Percentiles rank a stretch among this genome's conserved stretches.
These are phyloP conservation scores for Psilocybe tampanensis DNA, from an alignment of 768 basidiomycete genomes.

Conservation along the genomic window DNA sequence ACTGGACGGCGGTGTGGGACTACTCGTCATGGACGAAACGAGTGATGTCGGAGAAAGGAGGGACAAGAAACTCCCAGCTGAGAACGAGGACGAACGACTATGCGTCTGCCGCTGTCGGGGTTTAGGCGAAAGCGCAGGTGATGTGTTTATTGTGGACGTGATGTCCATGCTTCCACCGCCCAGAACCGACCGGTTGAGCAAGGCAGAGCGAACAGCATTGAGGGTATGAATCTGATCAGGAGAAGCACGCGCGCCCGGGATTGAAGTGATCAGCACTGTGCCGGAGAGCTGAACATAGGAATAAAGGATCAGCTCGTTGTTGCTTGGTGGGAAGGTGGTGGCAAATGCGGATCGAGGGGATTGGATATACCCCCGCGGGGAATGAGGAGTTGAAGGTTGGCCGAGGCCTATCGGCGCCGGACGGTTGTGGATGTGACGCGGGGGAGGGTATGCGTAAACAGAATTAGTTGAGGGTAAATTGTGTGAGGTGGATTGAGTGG, in stretches of 20 bases:
- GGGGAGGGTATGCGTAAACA: slow-evolving; percentile 38
- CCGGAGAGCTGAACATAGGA: slow-evolving; percentile 84
- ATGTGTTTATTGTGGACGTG: slow-evolving; percentile 43
- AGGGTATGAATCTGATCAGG: slow-evolving; percentile 49
- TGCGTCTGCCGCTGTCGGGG: slow-evolving; percentile 39
- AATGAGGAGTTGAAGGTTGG: slow-evolving; percentile 38
- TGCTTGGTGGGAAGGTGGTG: slow-evolving; percentile 47
- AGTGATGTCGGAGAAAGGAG: slow-evolving; percentile 44
- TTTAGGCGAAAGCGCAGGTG: slow-evolving; percentile 14
- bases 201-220: slow-evolving; percentile 46
- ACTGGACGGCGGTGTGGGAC: slow-evolving; percentile 12
- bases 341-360: slow-evolving; percentile 42
- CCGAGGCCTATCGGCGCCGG: slow-evolving; percentile 50
- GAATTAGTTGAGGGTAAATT: slow-evolving; percentile 18
- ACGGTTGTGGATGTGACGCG: slow-evolving; percentile 23
- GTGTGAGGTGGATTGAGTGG: slow-evolving; percentile 10
- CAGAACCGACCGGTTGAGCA: slow-evolving; percentile 51
- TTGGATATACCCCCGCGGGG: slow-evolving; percentile 22
- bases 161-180: slow-evolving; percentile 87
- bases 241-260: slow-evolving; percentile 35
- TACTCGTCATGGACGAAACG: slow-evolving; percentile 20
- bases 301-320: slow-evolving; percentile 77
- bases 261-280: slow-evolving; percentile 58
- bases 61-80: slow-evolving; percentile 49
- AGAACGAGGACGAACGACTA: slow-evolving; percentile 52